Percentiles rank a stretch among this genome's conserved stretches.
Evolutionary conservation across 2,329 filamentous ascomycete species (phyloP).

Genomic region (Xylaria sp.): DNA sequence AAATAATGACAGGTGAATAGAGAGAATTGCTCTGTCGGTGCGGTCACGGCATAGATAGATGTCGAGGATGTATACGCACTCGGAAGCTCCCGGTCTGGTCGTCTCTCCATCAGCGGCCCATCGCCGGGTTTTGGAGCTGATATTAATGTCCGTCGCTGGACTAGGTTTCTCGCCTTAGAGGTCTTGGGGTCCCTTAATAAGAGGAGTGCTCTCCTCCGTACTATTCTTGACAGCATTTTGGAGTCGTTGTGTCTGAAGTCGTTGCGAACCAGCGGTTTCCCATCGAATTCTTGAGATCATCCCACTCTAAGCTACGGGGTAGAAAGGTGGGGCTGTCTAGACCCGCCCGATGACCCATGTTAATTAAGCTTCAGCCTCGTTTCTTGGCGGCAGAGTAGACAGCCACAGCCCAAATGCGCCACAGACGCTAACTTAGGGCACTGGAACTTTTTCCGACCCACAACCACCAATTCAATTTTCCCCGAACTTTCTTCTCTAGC

Average conservation of each 20-base stretch:
- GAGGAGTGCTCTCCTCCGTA: conserved; percentile 47
- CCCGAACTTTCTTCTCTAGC: conserved; percentile 36
- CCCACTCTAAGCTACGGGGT: conserved; percentile 26
- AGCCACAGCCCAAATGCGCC: conserved; percentile 18
- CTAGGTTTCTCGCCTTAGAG: conserved; percentile 30
- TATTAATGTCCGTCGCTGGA: conserved; percentile 58
- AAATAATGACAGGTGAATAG: background rate
- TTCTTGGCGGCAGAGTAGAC: background rate
- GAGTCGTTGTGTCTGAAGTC: conserved; percentile 15
- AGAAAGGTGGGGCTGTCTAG: conserved; percentile 24
- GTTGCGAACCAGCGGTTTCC: conserved; percentile 14
- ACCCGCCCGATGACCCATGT: conserved; percentile 4
- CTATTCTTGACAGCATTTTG: conserved; percentile 51
- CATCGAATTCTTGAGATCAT: conserved; percentile 34
- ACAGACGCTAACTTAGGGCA: conserved; percentile 42
- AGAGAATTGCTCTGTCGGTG: background rate
- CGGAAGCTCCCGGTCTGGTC: conserved; percentile 73
- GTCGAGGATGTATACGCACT: conserved; percentile 54
- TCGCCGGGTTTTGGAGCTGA: conserved; percentile 68
- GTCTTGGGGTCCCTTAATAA: conserved; percentile 37
- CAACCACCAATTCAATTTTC: conserved; percentile 35
- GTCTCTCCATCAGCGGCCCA: conserved; percentile 72
- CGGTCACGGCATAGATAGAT: background rate
- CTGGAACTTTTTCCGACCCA: conserved; percentile 37
- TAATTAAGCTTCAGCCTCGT: background rate